Evolutionary conservation across 495 filamentous ascomycete genomes (phyloP).

Genomic region (Aspergillus sclerotiicarbonarius): DNA sequence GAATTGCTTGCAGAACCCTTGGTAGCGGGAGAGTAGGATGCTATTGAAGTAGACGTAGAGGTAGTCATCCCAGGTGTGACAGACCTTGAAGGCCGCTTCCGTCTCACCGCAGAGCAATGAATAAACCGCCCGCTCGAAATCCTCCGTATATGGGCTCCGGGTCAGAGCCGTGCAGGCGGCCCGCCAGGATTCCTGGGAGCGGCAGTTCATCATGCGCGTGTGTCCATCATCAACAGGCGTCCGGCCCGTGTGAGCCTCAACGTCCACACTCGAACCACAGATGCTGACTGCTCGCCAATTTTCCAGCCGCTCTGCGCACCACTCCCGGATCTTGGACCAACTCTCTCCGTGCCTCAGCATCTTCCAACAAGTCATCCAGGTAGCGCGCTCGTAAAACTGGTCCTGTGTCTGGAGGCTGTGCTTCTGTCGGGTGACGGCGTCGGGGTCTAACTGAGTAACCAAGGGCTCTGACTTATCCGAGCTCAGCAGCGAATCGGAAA

Average conservation of each 20-base stretch:
- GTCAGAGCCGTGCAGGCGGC: conserved; percentile 78
- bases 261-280: conserved; percentile 43
- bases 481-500: conserved; percentile 54
- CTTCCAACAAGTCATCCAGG: conserved; percentile 87
- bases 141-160: conserved; percentile 60
- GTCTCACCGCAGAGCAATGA: conserved; percentile 82
- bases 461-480: conserved; percentile 60
- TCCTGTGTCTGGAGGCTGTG: conserved; percentile 74
- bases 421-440: conserved; percentile 76
- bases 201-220: conserved; percentile 48
- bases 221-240: conserved; percentile 42
- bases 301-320: conserved; percentile 75
- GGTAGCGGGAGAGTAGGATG: conserved; percentile 58
- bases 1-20: conserved; percentile 45
- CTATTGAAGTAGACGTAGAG: conserved; percentile 90
- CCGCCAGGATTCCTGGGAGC: conserved; percentile 65
- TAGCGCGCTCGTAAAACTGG: conserved; percentile 77
- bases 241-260: conserved; percentile 24
- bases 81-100: conserved; percentile 69
- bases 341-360: conserved; percentile 76
- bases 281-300: conserved; percentile 72
- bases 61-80: conserved; percentile 81
- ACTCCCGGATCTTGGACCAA: conserved; percentile 71
- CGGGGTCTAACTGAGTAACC: conserved; percentile 91
- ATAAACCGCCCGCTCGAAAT: conserved; percentile 87